A percentile compares a stretch with the other conserved stretches of the same genome.
Conservation (phyloP, 768 basidiomycete genomes). For the Serpula lacrymans region DNA sequence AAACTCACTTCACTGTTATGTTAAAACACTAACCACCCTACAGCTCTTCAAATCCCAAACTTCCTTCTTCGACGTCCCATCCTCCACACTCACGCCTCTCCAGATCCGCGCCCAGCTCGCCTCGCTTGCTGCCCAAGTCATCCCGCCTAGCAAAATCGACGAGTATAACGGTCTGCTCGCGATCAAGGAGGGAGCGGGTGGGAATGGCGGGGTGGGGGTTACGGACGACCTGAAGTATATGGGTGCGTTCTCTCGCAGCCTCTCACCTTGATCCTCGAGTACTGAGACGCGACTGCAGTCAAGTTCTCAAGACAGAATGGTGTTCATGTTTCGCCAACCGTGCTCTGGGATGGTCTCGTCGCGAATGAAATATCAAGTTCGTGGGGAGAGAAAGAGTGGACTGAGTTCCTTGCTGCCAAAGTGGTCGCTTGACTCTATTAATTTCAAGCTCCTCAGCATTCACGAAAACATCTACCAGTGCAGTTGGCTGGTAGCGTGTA, state of each 20-base stretch:
- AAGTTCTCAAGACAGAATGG: slow-evolving; percentile 90
- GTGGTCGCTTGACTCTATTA: slow-evolving; percentile 47
- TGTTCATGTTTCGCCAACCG: slow-evolving; percentile 87
- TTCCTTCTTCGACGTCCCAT: slow-evolving; percentile 78
- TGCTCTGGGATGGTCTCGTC: slow-evolving; percentile 72
- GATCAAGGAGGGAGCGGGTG: slow-evolving; percentile 61
- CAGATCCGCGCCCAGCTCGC: slow-evolving; percentile 76
- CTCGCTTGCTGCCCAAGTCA: slow-evolving; percentile 49
- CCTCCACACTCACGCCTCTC: slow-evolving; percentile 59
- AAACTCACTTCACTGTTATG: background rate
- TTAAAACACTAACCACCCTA: background rate
- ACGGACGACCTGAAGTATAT: slow-evolving; percentile 88
- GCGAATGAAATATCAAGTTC: slow-evolving; percentile 73
- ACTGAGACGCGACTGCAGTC: slow-evolving; percentile 43
- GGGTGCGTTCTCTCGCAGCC: slow-evolving; percentile 44
- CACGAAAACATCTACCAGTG: no score
- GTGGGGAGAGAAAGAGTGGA: slow-evolving; percentile 84
- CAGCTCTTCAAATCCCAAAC: slow-evolving; percentile 76
- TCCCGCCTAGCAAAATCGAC: slow-evolving; percentile 46
- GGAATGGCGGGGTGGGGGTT: slow-evolving; percentile 80
- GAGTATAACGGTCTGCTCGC: slow-evolving; percentile 60
- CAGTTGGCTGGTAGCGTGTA: no score
- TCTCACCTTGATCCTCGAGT: background rate
- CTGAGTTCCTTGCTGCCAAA: slow-evolving; percentile 62
- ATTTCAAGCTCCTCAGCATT: no score